Conservation (phyloP, 495 filamentous ascomycete species). For the Parathielavia appendiculata region DNA sequence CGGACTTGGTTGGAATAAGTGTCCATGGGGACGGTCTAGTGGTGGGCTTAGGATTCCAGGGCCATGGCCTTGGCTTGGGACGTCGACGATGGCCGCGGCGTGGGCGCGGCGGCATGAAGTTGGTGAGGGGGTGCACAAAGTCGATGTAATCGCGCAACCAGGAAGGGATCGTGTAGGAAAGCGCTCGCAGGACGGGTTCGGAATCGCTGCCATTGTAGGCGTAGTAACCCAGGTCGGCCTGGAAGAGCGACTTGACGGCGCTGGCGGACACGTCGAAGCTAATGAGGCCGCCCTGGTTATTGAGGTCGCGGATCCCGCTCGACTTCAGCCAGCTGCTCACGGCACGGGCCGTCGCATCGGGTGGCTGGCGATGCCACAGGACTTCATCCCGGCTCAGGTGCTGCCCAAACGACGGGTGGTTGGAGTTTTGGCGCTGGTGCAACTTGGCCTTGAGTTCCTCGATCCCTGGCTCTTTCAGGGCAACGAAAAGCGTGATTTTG, state of each 20-base stretch:
- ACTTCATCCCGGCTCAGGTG: conserved; percentile 34
- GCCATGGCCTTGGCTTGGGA: conserved; percentile 1
- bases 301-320: conserved; percentile 26
- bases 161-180: conserved; percentile 46
- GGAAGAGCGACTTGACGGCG: conserved; percentile 34
- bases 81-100: not conserved
- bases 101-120: conserved; percentile 39
- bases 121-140: conserved; percentile 40
- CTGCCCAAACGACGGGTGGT: conserved; percentile 24
- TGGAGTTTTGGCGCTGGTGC: conserved; percentile 17
- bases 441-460: conserved; percentile 32
- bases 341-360: conserved; percentile 13
- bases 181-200: conserved; percentile 30
- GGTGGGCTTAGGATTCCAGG: not conserved
- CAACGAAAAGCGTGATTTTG: conserved; percentile 31
- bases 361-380: conserved; percentile 27
- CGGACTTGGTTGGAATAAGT: not conserved
- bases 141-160: conserved; percentile 37
- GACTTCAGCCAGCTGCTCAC: conserved; percentile 38
- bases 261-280: conserved; percentile 32
- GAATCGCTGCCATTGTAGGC: conserved; percentile 24
- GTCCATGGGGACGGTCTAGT: not conserved
- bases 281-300: conserved; percentile 30
- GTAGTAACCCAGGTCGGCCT: conserved; percentile 37
- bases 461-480: conserved; percentile 36